Evolutionary conservation across 2,329 filamentous ascomycete species (phyloP).

Genomic region (Emericellopsis atlantica): DNA sequence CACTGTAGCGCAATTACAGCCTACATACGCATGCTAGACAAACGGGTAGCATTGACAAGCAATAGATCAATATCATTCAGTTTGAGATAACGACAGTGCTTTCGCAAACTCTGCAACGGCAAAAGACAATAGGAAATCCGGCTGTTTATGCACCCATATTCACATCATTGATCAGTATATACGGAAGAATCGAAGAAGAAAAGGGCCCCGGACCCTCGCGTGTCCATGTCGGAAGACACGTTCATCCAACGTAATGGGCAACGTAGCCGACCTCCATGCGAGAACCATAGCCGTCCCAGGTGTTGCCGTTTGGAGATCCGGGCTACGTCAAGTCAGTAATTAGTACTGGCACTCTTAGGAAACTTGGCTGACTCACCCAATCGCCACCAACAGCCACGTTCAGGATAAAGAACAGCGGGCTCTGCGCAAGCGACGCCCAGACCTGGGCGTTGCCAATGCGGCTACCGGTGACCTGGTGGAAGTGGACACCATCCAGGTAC

Average conservation of each 20-base stretch:
- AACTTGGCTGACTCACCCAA: slow-evolving; percentile 22
- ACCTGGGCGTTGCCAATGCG: slow-evolving; percentile 26
- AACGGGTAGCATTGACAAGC: neutral
- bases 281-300: slow-evolving; percentile 18
- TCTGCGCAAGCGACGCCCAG: slow-evolving; percentile 33
- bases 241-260: slow-evolving; percentile 7
- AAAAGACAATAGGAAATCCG: neutral
- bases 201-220: neutral
- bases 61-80: neutral
- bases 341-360: neutral
- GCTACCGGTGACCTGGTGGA: slow-evolving; percentile 25
- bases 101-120: neutral
- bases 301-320: slow-evolving; percentile 26
- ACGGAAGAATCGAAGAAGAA: neutral
- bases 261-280: slow-evolving; percentile 12
- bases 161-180: neutral
- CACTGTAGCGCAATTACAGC: neutral
- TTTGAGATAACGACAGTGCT: neutral
- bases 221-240: neutral
- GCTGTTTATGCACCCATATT: neutral
- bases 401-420: slow-evolving; percentile 33
- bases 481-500: slow-evolving; percentile 27
- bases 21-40: no score
- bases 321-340: slow-evolving; percentile 14
- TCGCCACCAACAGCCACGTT: slow-evolving; percentile 39